Percentiles rank a stretch among this genome's conserved stretches.
These are phyloP conservation scores for Aspergillus funiculosus DNA, from an alignment of 495 filamentous ascomycete genomes.

Conservation along the genomic window DNA sequence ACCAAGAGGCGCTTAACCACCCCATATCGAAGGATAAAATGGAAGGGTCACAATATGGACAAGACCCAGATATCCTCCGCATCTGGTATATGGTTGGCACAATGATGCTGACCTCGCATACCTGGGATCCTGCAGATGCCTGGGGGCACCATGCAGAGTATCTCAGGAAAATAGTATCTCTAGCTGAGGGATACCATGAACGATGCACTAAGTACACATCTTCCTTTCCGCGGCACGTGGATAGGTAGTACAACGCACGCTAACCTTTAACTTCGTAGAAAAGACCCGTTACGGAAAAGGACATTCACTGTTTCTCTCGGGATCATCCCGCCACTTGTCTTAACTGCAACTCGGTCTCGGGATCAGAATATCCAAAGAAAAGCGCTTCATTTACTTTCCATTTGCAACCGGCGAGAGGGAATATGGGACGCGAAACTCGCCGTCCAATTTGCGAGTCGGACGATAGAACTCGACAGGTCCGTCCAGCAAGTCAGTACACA, in stretches of 20 bases:
- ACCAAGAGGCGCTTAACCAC: neutral
- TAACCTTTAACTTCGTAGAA: neutral
- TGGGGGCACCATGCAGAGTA: slow-evolving; percentile 5
- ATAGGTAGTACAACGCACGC: neutral
- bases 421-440: slow-evolving; percentile 7
- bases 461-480: neutral
- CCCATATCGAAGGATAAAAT: too few species aligned
- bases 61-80: slow-evolving; percentile 3
- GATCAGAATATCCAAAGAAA: slow-evolving; percentile 1
- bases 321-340: slow-evolving; percentile 5
- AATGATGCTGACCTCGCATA: slow-evolving; percentile 1
- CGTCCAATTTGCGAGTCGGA: neutral
- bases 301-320: slow-evolving; percentile 6
- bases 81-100: slow-evolving; percentile 4
- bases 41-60: neutral
- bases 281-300: neutral
- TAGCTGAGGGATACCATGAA: neutral
- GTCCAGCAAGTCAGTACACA: neutral
- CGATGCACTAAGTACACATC: neutral
- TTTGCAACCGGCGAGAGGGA: slow-evolving; percentile 12
- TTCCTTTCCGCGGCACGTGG: neutral
- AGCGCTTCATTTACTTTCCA: neutral
- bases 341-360: slow-evolving; percentile 5
- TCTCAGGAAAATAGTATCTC: neutral
- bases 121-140: slow-evolving; percentile 7